Evolutionary conservation across 2,329 filamentous ascomycete species (phyloP), one percentile per base, ranked within the genome.

Genomic region (Thelonectria olida): DNA sequence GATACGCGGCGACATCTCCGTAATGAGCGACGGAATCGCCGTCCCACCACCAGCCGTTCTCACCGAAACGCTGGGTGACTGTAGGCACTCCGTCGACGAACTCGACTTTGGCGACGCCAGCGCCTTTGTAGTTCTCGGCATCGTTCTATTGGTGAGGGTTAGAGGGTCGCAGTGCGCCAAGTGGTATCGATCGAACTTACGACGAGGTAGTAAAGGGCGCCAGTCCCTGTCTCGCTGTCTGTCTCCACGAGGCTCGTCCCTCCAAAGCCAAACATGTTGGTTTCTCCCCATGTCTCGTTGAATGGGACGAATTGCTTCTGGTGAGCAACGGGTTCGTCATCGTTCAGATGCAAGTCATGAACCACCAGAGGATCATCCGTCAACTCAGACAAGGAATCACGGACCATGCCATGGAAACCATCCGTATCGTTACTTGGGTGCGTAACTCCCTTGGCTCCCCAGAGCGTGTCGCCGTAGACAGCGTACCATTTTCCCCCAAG

Each of bases 341-440:
- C 49, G 15, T 78, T 77, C 0, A 80, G 57, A 58, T 79, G 71
- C 28, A 80, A 50, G 44, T 79, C 76, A 6, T 75, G 65, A 2
- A 79, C 75, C 0, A 74, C 58, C 2, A 80, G 67, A 2, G 78
- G 74, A 54, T 78, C 68, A 17, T 75, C 68, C 0, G 75, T 79
- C 55, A 74, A 58, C 2, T 67, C 67, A 1, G 77, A 79, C 5
- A 79, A 61, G 4, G 77, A 69, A 55, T 80, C 74, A 7, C 79
- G 70, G 2, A 80, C 78, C 74, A 79, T 77, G 20, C 77, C 78
- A 23, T 80, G 74, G 42, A 80, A 80, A 0, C 76, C 75, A 0
- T 70, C 63, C 2, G 66, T 61, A 23, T 78, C 73, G 5, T 67
- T 25, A 2, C 58, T 59, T 1, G 73, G 70, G n/a, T 79, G 69